Base-by-base conservation (phyloP, 2,329 filamentous ascomycete species). In the Myriosclerotinia curreyana region DNA sequence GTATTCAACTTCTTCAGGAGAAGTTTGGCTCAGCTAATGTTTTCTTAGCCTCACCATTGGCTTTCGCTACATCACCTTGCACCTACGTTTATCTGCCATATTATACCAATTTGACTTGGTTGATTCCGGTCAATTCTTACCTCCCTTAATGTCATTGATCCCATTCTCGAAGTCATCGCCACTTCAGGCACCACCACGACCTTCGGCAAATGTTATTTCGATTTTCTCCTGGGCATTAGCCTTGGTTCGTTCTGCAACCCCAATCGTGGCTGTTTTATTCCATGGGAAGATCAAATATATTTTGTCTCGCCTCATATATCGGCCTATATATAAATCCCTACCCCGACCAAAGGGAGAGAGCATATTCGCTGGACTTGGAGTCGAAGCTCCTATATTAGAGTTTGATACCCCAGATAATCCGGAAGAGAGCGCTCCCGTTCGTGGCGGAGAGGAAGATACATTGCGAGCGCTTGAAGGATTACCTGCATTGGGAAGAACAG, bases 81-180 rank as follows among this genome's bases (percentile, higher is more conserved):
- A 75, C 56, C 66, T 74, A 46, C 69, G 70, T 9, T 67, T 74
- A 60, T 75, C 74, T 66, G 70, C 72, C 20, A 70, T 72, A 40
- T 68, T 75, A 2, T 71, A 75, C 46, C 74, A 75, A 51, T 66
- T 75, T 8, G 65, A 70, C 40, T 66, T 75, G 25, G 68, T 74
- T 15, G 15, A 59, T 25, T 59, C 44, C n/a, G 42, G 17, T 14
- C 25, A 62, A 36, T 11, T 63, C 17, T 42, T 56, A 50, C 40
- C 60, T 22, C 60, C 60, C 22, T 28, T 56, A 14, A 50, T 48
- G 34, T 56, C 60, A 40, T 31, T 56, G 34, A 68, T 74, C 25
- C 73, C 72, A 25, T 75, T 74, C 20, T 66, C 70, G 3, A 46
- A 65, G 20, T 38, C 62, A 7, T 75, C 74, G 12, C 72, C 71